phyloP scores from a whole-genome alignment of 208 protist species.

The Endotrypanum monterogeii region DNA sequence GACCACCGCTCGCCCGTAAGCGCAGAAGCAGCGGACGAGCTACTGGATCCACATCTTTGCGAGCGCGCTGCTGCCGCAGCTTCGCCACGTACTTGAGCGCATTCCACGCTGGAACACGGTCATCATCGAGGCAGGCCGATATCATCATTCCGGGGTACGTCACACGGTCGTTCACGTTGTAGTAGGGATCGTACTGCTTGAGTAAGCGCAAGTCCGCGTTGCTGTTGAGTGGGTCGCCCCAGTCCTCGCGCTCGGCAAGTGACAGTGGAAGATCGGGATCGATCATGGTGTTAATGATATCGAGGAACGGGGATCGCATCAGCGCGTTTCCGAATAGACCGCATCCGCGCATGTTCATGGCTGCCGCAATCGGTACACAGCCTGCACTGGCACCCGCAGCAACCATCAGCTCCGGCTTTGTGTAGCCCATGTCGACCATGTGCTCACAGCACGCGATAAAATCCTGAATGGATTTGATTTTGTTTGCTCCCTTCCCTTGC shows the following conservation, averaged over 20 bases:
- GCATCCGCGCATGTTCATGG: slow-evolving; percentile 90
- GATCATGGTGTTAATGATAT: slow-evolving; percentile 94
- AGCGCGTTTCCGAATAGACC: slow-evolving; percentile 87
- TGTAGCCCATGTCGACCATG: slow-evolving; percentile 90
- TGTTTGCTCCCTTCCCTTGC: slow-evolving; percentile 74
- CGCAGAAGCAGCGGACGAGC: slow-evolving; percentile 73
- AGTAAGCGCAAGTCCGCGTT: slow-evolving; percentile 64
- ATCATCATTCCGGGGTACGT: slow-evolving; percentile 92
- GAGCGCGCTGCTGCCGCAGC: slow-evolving; percentile 78
- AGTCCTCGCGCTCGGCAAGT: slow-evolving; percentile 92
- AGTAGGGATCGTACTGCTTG: slow-evolving; percentile 87
- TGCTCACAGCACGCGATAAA: slow-evolving; percentile 93
- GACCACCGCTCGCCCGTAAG: slow-evolving; percentile 66
- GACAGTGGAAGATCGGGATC: slow-evolving; percentile 92
- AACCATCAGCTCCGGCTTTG: slow-evolving; percentile 84
- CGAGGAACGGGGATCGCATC: slow-evolving; percentile 93
- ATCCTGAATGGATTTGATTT: slow-evolving; percentile 91
- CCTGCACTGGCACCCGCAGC: slow-evolving; percentile 92
- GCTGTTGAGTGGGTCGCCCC: slow-evolving; percentile 92
- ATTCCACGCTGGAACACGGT: slow-evolving; percentile 90
- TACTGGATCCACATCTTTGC: slow-evolving; percentile 75
- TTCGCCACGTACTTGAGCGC: slow-evolving; percentile 90
- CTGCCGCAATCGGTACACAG: slow-evolving; percentile 93
- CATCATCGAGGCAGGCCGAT: slow-evolving; percentile 88
- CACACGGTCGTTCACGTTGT: slow-evolving; percentile 92